Conservation (phyloP, 106 monocot genomes). For the Dioscorea zingiberensis region DNA sequence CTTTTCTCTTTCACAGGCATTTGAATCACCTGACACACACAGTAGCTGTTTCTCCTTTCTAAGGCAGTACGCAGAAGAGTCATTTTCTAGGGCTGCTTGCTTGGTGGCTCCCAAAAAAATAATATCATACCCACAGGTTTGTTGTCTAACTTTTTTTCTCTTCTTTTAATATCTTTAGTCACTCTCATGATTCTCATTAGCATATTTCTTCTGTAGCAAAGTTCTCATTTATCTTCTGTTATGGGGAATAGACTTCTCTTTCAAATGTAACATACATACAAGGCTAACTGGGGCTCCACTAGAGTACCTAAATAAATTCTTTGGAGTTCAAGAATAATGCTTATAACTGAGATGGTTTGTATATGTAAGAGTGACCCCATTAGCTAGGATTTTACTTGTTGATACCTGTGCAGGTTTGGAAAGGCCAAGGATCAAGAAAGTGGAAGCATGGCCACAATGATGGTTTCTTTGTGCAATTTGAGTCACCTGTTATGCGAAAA, state of each 20-base stretch:
- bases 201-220: too few relatives aligned
- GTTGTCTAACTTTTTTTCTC: background rate
- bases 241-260: too few relatives aligned
- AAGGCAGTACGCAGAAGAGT: constrained; percentile 86
- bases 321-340: too few relatives aligned
- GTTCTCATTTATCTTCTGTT: too few relatives aligned
- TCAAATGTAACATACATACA: too few relatives aligned
- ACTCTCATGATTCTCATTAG: too few relatives aligned
- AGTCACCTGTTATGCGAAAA: constrained; percentile 62
- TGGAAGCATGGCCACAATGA: constrained; percentile 90
- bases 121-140: constrained; percentile 93
- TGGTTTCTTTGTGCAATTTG: constrained; percentile 98
- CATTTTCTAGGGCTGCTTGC: constrained; percentile 79
- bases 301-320: too few relatives aligned
- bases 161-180: background rate
- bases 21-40: constrained; percentile 89
- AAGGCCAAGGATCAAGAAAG: constrained; percentile 95
- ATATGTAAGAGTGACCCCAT: too few relatives aligned
- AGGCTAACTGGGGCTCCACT: too few relatives aligned
- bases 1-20: constrained; percentile 41
- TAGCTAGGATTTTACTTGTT: background rate
- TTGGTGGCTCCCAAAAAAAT: constrained; percentile 65
- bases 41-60: constrained; percentile 73
- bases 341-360: too few relatives aligned
- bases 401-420: constrained; percentile 67